Conservation (phyloP, 306 rosid species). For the Malus sylvestris region DNA sequence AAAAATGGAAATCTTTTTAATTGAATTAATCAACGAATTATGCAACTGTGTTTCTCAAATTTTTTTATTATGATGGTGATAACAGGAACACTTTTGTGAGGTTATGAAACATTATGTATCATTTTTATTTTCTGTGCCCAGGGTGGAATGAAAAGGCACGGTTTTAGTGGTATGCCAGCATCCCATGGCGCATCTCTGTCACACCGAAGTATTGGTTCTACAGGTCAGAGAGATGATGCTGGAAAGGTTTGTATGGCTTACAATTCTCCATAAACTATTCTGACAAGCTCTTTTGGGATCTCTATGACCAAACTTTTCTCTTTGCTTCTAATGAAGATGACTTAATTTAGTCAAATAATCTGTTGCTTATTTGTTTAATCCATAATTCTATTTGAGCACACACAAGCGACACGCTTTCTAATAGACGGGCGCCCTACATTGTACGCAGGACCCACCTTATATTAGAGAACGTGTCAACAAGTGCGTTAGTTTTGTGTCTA, state of each 20-base stretch:
- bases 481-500: too few species aligned
- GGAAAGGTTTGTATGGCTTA: constrained; percentile 54
- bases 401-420: not conserved
- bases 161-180: constrained; percentile 58
- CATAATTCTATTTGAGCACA: not conserved
- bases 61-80: not conserved
- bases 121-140: constrained; percentile 22
- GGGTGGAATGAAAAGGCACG: constrained; percentile 69
- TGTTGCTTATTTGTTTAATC: not conserved
- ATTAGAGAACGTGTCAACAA: too few species aligned
- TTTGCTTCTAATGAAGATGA: not conserved
- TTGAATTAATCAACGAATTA: not conserved
- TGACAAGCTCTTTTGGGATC: not conserved
- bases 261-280: not conserved
- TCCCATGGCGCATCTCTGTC: constrained; percentile 65
- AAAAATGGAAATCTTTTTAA: not conserved
- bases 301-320: not conserved
- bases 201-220: constrained; percentile 65
- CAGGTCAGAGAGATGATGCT: constrained; percentile 60
- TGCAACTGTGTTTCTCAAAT: not conserved
- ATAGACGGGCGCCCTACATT: too few species aligned
- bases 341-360: not conserved
- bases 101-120: not conserved
- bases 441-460: too few species aligned
- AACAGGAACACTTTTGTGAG: not conserved